Percentiles rank a stretch among this genome's conserved stretches.
phyloP scores from a whole-genome alignment of 2,329 filamentous ascomycete species.

The Phyllosticta citribraziliensis region DNA sequence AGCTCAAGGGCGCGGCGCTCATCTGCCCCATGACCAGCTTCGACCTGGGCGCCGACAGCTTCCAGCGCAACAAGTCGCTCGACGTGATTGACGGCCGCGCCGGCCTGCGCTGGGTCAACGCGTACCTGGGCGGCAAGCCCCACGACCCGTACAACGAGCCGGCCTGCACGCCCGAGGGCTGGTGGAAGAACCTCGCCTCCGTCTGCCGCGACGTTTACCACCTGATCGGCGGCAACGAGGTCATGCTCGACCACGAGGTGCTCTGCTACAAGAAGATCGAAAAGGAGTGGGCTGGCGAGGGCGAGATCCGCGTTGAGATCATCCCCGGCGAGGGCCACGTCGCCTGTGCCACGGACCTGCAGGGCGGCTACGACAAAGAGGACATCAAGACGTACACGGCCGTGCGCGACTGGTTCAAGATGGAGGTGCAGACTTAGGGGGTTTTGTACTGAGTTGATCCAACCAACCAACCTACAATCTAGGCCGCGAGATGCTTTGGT shows the following conservation, averaged over 20 bases:
- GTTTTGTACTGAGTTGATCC: neutral
- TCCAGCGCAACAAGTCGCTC: neutral
- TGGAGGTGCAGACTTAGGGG: neutral
- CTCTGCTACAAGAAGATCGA: conserved; percentile 1
- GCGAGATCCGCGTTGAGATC: neutral
- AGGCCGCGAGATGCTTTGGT: no score
- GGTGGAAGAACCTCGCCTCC: conserved; percentile 1
- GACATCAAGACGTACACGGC: neutral
- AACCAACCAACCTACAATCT: no score
- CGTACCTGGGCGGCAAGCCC: conserved; percentile 1
- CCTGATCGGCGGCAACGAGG: conserved; percentile 4
- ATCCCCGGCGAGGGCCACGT: neutral
- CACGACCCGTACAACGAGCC: conserved; percentile 6
- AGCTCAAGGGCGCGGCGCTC: neutral
- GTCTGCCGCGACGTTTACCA: neutral
- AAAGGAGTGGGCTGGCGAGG: conserved; percentile 1
- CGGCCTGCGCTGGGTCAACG: neutral
- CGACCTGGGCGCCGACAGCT: neutral
- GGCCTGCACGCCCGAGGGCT: neutral
- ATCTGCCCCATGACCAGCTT: conserved; percentile 2
- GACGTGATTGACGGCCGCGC: neutral
- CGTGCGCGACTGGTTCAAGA: conserved; percentile 4
- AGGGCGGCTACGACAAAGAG: neutral
- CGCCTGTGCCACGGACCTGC: neutral
- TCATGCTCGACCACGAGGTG: neutral